A percentile compares a stretch with the other conserved stretches of the same genome.
These are phyloP conservation scores for Penicillium sp. DNA, from an alignment of 2,329 filamentous ascomycete species.

Conservation along the genomic window DNA sequence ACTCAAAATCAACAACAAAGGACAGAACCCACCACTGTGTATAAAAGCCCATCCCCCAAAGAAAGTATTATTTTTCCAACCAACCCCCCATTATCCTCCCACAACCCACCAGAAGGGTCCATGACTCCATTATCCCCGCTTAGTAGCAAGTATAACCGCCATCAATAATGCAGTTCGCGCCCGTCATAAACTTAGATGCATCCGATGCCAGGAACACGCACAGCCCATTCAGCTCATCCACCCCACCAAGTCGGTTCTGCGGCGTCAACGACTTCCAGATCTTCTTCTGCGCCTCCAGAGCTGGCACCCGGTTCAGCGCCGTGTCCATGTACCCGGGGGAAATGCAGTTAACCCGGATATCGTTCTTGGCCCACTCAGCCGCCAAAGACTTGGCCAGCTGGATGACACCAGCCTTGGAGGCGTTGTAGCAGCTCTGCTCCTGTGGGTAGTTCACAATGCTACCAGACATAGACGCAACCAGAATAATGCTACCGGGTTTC, in stretches of 20 bases:
- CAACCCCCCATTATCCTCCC: no score
- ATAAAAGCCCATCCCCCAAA: background rate
- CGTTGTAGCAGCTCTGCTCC: conserved; percentile 75
- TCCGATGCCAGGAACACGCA: conserved; percentile 80
- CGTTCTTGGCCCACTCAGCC: conserved; percentile 74
- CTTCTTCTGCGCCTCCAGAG: conserved; percentile 54
- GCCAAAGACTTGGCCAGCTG: conserved; percentile 79
- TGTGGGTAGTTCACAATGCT: conserved; percentile 73
- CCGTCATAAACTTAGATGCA: conserved; percentile 75
- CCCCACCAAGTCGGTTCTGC: conserved; percentile 70
- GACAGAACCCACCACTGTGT: background rate
- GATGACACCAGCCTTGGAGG: conserved; percentile 77
- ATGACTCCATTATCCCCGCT: no score
- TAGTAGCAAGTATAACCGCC: conserved; percentile 61
- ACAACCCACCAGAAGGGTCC: no score
- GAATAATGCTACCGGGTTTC: conserved; percentile 67
- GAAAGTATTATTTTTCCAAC: background rate
- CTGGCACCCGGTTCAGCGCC: conserved; percentile 58
- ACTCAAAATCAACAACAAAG: background rate
- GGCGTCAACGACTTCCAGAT: conserved; percentile 70
- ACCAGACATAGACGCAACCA: conserved; percentile 71
- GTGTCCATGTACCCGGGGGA: conserved; percentile 49
- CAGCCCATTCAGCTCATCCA: conserved; percentile 74
- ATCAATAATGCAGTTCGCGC: conserved; percentile 69
- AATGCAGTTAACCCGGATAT: conserved; percentile 49